Evolutionary conservation across 2,329 filamentous ascomycete genomes (phyloP).

Genomic region (Fusarium siculi): DNA sequence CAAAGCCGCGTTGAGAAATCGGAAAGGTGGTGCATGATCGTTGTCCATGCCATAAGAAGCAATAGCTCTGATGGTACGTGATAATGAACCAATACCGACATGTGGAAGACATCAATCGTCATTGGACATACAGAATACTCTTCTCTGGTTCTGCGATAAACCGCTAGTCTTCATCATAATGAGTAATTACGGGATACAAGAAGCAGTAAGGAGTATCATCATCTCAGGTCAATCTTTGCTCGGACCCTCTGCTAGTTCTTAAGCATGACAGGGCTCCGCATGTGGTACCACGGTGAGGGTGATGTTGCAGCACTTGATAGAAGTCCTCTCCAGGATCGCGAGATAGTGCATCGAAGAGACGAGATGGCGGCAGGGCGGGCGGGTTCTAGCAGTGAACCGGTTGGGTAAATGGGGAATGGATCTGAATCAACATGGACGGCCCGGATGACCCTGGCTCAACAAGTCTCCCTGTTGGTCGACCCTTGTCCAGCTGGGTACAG

Average conservation of each 20-base stretch:
- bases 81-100: slow-evolving; percentile 7
- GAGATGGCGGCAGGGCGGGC: slow-evolving; percentile 5
- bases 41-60: slow-evolving; percentile 2
- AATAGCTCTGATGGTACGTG: background rate
- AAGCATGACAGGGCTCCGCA: slow-evolving; percentile 20
- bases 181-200: slow-evolving; percentile 14
- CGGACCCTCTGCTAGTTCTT: slow-evolving; percentile 27
- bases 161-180: background rate
- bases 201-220: background rate
- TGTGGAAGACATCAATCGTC: background rate
- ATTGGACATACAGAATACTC: background rate
- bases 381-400: slow-evolving; percentile 20
- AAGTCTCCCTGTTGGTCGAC: slow-evolving; percentile 18
- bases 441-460: slow-evolving; percentile 31
- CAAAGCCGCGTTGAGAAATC: slow-evolving; percentile 25
- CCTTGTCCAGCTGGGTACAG: slow-evolving; percentile 29
- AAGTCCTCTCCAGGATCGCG: slow-evolving; percentile 28
- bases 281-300: slow-evolving; percentile 24
- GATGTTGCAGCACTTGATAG: slow-evolving; percentile 28
- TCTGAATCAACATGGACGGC: slow-evolving; percentile 42
- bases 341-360: slow-evolving; percentile 38
- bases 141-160: slow-evolving; percentile 2
- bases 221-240: slow-evolving; percentile 25
- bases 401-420: slow-evolving; percentile 32
- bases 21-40: slow-evolving; percentile 5